phyloP scores from a whole-genome alignment of 1,284 basidiomycete species.

The Laetiporus sulphureus region DNA sequence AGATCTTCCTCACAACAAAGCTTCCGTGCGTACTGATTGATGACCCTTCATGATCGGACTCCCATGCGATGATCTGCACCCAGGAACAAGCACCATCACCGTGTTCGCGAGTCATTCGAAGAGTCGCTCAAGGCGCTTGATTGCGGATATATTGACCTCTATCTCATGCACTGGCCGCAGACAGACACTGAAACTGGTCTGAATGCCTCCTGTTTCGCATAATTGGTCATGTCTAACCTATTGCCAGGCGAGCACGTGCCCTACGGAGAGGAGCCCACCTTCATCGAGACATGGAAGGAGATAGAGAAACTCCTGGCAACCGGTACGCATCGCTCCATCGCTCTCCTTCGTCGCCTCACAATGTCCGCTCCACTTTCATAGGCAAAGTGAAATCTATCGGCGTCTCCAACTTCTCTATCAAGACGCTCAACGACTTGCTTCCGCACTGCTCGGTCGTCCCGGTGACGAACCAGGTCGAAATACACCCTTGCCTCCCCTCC shows the following conservation, averaged over 20 bases:
- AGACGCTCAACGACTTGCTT: conserved; percentile 38
- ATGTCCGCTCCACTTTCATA: conserved; percentile 9
- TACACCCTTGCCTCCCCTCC: conserved; percentile 53
- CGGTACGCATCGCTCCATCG: conserved; percentile 22
- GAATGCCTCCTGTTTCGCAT: conserved; percentile 1
- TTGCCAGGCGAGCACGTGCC: conserved; percentile 8
- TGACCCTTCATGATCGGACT: not conserved
- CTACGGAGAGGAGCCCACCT: conserved; percentile 38
- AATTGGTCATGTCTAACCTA: not conserved
- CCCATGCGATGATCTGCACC: conserved; percentile 11
- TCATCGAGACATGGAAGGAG: conserved; percentile 48
- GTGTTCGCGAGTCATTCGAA: conserved; percentile 58
- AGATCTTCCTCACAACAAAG: conserved; percentile 37
- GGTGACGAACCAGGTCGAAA: conserved; percentile 59
- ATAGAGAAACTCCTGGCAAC: conserved; percentile 54
- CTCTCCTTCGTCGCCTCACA: not conserved
- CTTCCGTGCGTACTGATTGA: conserved; percentile 19
- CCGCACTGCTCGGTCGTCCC: conserved; percentile 40
- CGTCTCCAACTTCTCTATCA: conserved; percentile 63
- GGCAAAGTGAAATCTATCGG: conserved; percentile 53
- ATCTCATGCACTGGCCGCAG: conserved; percentile 64
- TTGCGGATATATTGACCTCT: conserved; percentile 64
- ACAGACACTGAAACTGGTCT: conserved; percentile 30
- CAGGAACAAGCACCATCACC: conserved; percentile 53
- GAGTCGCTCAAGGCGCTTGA: conserved; percentile 56